Conservation (phyloP, 768 basidiomycete species). For the Trametes punicea region DNA sequence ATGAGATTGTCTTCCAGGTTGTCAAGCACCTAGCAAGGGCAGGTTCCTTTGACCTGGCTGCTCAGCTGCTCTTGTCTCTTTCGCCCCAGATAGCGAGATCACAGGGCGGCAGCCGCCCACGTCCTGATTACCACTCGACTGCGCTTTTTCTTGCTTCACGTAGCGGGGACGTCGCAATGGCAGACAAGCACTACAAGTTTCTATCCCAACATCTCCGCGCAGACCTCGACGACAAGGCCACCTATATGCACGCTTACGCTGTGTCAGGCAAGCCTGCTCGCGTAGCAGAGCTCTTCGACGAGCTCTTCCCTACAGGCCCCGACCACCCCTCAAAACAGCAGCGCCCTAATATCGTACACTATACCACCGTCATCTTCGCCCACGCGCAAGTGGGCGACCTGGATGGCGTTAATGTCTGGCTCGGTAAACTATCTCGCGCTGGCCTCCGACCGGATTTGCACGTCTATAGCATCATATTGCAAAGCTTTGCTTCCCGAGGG, state of each 20-base stretch:
- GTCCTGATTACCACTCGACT: conserved; percentile 33
- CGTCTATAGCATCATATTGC: conserved; percentile 59
- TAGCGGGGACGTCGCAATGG: conserved; percentile 45
- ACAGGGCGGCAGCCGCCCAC: background rate
- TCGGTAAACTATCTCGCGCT: conserved; percentile 46
- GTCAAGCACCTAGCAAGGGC: conserved; percentile 43
- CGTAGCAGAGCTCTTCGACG: conserved; percentile 49
- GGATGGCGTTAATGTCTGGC: conserved; percentile 50
- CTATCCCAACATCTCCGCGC: conserved; percentile 33
- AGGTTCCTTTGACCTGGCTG: conserved; percentile 40
- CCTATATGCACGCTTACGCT: conserved; percentile 57
- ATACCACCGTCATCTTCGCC: conserved; percentile 54
- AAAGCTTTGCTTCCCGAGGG: conserved; percentile 50
- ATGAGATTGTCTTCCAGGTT: conserved; percentile 26
- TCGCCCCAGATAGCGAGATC: background rate
- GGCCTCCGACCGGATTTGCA: conserved; percentile 52
- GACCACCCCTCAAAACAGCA: conserved; percentile 16
- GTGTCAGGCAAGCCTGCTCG: conserved; percentile 38
- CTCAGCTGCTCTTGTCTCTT: conserved; percentile 39
- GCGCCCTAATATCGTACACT: conserved; percentile 49
- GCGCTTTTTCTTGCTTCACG: conserved; percentile 54
- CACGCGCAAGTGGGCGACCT: conserved; percentile 46
- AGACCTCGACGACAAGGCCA: conserved; percentile 33
- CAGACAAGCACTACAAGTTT: conserved; percentile 41
- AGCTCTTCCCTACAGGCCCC: conserved; percentile 40